Conservation (phyloP, 441 rosid genomes). For the Codiaeum variegatum region DNA sequence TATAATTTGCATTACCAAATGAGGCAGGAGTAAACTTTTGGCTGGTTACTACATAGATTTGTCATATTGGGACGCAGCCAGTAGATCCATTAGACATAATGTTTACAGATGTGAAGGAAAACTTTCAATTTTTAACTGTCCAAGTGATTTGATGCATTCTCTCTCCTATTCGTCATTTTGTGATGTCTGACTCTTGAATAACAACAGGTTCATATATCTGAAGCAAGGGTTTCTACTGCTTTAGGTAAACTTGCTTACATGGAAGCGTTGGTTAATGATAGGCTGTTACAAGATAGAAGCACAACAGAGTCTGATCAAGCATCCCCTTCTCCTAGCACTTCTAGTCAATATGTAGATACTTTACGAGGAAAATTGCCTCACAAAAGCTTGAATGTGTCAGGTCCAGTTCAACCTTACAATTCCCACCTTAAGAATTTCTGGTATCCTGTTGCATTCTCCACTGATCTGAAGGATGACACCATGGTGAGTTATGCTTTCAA, state of each 20-base stretch:
- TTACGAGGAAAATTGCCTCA: slow-evolving; percentile 41
- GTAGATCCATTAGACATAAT: not conserved
- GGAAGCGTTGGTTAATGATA: slow-evolving; percentile 84
- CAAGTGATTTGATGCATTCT: not conserved
- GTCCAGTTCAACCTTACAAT: slow-evolving; percentile 79
- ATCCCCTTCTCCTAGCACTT: slow-evolving; percentile 42
- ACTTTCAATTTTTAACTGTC: not conserved
- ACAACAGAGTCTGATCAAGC: slow-evolving; percentile 38
- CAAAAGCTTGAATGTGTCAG: slow-evolving; percentile 77
- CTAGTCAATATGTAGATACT: slow-evolving; percentile 36
- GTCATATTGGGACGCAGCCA: not conserved
- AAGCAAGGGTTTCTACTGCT: slow-evolving; percentile 85
- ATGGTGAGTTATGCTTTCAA: slow-evolving; percentile 49
- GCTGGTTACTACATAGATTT: not conserved
- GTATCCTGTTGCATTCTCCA: slow-evolving; percentile 86
- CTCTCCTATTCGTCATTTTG: slow-evolving; percentile 7
- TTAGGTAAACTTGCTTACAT: slow-evolving; percentile 85
- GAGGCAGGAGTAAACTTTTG: not conserved
- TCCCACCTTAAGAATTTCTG: slow-evolving; percentile 78
- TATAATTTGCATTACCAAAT: not conserved
- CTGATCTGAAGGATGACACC: slow-evolving; percentile 76
- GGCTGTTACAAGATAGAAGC: slow-evolving; percentile 60
- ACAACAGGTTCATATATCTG: slow-evolving; percentile 86
- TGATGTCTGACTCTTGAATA: slow-evolving; percentile 21
- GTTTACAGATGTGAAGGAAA: not conserved